Evolutionary conservation across 352 stramenopile genomes (phyloP).

Genomic region (Pythium myriotylum): DNA sequence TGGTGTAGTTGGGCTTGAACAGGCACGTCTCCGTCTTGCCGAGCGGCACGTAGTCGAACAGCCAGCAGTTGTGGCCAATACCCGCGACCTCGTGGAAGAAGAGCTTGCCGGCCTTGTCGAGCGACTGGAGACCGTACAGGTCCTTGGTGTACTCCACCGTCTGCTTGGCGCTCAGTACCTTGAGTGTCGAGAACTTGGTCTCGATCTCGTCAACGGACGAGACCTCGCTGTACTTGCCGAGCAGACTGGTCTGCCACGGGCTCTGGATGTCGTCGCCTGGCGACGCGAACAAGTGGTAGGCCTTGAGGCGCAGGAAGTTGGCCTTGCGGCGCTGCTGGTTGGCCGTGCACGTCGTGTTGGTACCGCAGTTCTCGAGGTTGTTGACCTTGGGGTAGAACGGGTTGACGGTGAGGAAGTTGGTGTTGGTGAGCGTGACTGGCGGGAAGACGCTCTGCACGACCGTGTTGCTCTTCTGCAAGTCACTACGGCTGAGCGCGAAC

Average conservation of each 20-base stretch:
- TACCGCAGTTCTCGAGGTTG: slow-evolving; percentile 36
- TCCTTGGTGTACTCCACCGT: slow-evolving; percentile 40
- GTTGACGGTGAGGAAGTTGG: slow-evolving; percentile 29
- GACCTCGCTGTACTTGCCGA: slow-evolving; percentile 37
- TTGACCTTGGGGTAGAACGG: slow-evolving; percentile 38
- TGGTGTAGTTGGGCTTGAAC: slow-evolving; percentile 40
- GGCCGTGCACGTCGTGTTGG: slow-evolving; percentile 13
- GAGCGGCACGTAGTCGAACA: slow-evolving; percentile 17
- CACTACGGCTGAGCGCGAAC: slow-evolving; percentile 29
- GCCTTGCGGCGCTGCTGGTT: slow-evolving; percentile 32
- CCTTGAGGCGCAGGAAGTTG: slow-evolving; percentile 28
- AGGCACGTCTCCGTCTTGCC: slow-evolving; percentile 20
- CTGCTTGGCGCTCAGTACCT: slow-evolving; percentile 36
- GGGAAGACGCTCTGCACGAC: slow-evolving; percentile 1
- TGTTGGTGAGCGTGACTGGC: slow-evolving; percentile 26
- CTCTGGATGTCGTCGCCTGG: slow-evolving; percentile 33
- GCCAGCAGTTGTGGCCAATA: slow-evolving; percentile 36
- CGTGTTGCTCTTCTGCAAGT: slow-evolving; percentile 1
- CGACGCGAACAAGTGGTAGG: slow-evolving; percentile 36
- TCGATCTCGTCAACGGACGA: slow-evolving; percentile 26
- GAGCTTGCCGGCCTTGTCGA: slow-evolving; percentile 31
- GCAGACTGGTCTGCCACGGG: slow-evolving; percentile 36
- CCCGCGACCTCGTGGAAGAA: slow-evolving; percentile 25
- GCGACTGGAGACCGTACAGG: slow-evolving; percentile 34
- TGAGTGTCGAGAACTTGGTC: slow-evolving; percentile 31